Evolutionary conservation across 768 basidiomycete species (phyloP), one percentile per base, ranked within the genome.

Genomic region (Tylopilus vinaceipallidus): DNA sequence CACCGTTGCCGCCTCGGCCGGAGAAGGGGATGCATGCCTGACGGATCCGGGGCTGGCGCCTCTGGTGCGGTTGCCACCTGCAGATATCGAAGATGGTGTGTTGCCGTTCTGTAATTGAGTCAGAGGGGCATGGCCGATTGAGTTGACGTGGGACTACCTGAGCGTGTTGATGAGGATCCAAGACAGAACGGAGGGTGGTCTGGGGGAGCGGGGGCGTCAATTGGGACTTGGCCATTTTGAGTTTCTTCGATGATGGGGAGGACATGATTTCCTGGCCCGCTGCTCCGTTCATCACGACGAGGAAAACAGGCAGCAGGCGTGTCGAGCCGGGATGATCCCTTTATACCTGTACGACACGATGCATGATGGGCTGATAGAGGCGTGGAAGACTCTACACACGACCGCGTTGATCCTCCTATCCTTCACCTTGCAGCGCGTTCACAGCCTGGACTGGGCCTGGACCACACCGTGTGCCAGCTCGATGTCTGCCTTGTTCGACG

Each of bases 401-500:
- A 48, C 56, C 62, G 49, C 62, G 16, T 56, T 65, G 7, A 52
- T 30, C 30, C 14, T 27, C 42, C n/a, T 4, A 49, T 58, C 30
- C 27, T 29, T n/a, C n/a, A n/a, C n/a, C n/a, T n/a, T n/a, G n/a
- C n/a, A n/a, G n/a, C n/a, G n/a, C n/a, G n/a, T n/a, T n/a, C n/a
- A n/a, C n/a, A n/a, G n/a, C n/a, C n/a, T n/a, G n/a, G n/a, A n/a
- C n/a, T n/a, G n/a, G n/a, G 44, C 53, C 36, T 45, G 46, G 24
- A 53, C 49, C 36, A 46, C 36, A 44, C 30, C 49, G 12, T 16
- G 22, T 44, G 29, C 27, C 30, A 2, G 42, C 42, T 43, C 49
- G 2, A 41, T 66, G 63, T 45, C 60, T 26, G 62, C 75, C 49
- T 70, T 80, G 55, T 88, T 88, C 65, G 72, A 84, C 36, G 80